Percentiles rank a stretch among this genome's conserved stretches.
These are phyloP conservation scores for Drosera spatulata DNA, from an alignment of 179 eudicot species.

Conservation along the genomic window DNA sequence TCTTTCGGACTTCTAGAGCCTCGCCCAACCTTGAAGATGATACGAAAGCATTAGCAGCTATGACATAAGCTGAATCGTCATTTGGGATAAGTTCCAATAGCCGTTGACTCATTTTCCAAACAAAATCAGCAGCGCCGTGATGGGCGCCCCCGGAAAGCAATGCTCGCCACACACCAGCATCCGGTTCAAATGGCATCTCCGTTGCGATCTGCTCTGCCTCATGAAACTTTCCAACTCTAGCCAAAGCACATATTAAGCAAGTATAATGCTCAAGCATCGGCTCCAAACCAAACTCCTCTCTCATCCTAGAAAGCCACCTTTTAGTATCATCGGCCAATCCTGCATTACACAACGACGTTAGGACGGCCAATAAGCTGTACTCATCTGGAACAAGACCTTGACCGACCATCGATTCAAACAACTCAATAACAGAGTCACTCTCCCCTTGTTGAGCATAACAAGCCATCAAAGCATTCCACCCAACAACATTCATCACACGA, in stretches of 20 bases:
- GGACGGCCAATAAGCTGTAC: slow-evolving; percentile 40
- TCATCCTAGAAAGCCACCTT: slow-evolving; percentile 31
- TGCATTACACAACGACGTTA: slow-evolving; percentile 41
- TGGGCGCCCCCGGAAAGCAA: slow-evolving; percentile 37
- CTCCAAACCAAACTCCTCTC: slow-evolving; percentile 16
- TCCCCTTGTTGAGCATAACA: slow-evolving; percentile 54
- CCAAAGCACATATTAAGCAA: slow-evolving; percentile 48
- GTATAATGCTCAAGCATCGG: slow-evolving; percentile 54
- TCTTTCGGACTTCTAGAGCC: slow-evolving; percentile 35
- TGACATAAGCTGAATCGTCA: slow-evolving; percentile 61
- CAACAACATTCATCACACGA: slow-evolving; percentile 24
- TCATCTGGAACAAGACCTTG: slow-evolving; percentile 23
- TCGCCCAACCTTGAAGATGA: slow-evolving; percentile 38
- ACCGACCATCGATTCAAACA: slow-evolving; percentile 25
- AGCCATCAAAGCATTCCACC: slow-evolving; percentile 62
- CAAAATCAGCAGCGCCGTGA: slow-evolving; percentile 29
- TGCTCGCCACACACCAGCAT: slow-evolving; percentile 58
- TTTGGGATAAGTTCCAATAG: slow-evolving; percentile 34
- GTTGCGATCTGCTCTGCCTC: slow-evolving; percentile 45
- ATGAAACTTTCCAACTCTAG: slow-evolving; percentile 38
- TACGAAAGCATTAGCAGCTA: slow-evolving; percentile 41
- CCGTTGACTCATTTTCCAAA: slow-evolving; percentile 38
- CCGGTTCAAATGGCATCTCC: slow-evolving; percentile 45
- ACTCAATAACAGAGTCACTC: slow-evolving; percentile 22
- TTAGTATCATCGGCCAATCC: slow-evolving; percentile 36